These are phyloP conservation scores for Cavenderia fasciculata DNA, from an alignment of 78 protist species.

Conservation along the genomic window DNA sequence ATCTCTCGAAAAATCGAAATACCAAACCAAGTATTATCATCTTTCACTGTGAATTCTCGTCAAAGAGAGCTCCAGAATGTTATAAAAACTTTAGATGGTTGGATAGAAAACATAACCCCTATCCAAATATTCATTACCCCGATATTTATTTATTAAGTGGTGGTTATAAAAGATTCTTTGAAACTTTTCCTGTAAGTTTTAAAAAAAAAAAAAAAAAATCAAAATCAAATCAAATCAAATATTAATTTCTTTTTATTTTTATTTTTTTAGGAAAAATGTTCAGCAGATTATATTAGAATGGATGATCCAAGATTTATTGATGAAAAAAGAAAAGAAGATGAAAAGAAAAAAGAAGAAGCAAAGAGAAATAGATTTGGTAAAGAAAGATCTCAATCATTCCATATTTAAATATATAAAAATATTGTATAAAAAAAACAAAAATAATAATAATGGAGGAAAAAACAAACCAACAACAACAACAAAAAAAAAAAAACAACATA, in stretches of 20 bases:
- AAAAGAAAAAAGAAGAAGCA: constrained; percentile 46
- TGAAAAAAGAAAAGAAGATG: constrained; percentile 47
- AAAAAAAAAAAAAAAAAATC: background rate
- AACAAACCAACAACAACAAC: too few relatives aligned
- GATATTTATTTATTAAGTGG: constrained; percentile 81
- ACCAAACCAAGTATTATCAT: constrained; percentile 39
- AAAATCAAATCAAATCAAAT: background rate
- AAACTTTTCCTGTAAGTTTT: constrained; percentile 24
- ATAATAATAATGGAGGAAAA: too few relatives aligned
- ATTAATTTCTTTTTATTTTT: background rate
- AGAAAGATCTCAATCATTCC: constrained; percentile 64
- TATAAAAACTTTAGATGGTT: constrained; percentile 56
- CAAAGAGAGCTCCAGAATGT: constrained; percentile 86
- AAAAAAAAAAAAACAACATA: too few relatives aligned
- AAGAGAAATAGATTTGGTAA: constrained; percentile 9
- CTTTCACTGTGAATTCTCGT: constrained; percentile 90
- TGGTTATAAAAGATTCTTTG: constrained; percentile 83
- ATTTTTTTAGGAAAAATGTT: background rate
- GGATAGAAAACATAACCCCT: constrained; percentile 69
- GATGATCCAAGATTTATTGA: constrained; percentile 20
- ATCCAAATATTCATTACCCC: constrained; percentile 83
- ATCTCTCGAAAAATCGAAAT: background rate
- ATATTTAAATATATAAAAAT: too few relatives aligned
- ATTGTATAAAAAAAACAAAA: too few relatives aligned
- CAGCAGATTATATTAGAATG: constrained; percentile 29